These are phyloP conservation scores for Boletus rufocinnamomeus DNA, from an alignment of 768 basidiomycete species.

Conservation along the genomic window DNA sequence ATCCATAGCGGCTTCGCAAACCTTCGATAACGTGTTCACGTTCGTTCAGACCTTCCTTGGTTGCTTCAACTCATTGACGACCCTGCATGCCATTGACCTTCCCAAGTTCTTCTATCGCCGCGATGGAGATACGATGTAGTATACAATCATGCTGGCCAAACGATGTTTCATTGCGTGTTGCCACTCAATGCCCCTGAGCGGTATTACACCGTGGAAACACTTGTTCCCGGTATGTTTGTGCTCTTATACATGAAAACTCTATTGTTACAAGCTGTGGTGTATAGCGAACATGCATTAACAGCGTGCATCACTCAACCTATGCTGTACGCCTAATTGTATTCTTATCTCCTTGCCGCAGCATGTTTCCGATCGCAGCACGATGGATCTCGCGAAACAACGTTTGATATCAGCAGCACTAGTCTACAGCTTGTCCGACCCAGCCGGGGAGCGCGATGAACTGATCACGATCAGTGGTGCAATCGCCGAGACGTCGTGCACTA, in stretches of 20 bases:
- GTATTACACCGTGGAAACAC: slow-evolving; percentile 26
- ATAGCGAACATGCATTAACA: slow-evolving; percentile 26
- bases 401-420: slow-evolving; percentile 15
- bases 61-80: slow-evolving; percentile 21
- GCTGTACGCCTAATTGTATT: slow-evolving; percentile 24
- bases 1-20: slow-evolving; percentile 3
- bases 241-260: slow-evolving; percentile 19
- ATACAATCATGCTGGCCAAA: slow-evolving; percentile 6
- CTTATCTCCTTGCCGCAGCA: slow-evolving; percentile 29
- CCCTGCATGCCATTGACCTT: slow-evolving; percentile 20
- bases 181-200: slow-evolving; percentile 32
- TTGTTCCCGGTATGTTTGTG: slow-evolving; percentile 11
- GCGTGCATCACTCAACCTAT: slow-evolving; percentile 29
- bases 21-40: slow-evolving; percentile 16
- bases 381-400: slow-evolving; percentile 18
- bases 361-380: slow-evolving; percentile 15
- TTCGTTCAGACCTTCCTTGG: slow-evolving; percentile 16
- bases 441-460: slow-evolving; percentile 15
- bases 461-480: slow-evolving; percentile 21
- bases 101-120: slow-evolving; percentile 29
- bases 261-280: slow-evolving; percentile 24
- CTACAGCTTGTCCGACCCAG: slow-evolving; percentile 12
- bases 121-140: slow-evolving; percentile 23
- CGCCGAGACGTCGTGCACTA: slow-evolving; percentile 1
- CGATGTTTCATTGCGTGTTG: slow-evolving; percentile 19